phyloP scores from a whole-genome alignment of 345 rosid species.

The Eucalyptus cloeziana region DNA sequence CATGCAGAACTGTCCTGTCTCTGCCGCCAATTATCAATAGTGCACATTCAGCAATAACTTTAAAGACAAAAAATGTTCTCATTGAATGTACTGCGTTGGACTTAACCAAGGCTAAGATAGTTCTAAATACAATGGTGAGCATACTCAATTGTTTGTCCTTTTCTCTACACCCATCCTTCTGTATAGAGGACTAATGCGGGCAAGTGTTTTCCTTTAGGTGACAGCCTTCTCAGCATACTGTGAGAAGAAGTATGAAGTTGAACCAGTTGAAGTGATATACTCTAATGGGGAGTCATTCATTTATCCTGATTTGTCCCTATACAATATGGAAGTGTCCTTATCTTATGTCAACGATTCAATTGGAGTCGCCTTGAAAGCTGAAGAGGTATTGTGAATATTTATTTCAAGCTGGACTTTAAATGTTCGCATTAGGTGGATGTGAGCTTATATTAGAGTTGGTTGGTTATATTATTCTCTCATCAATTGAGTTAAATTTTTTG shows the following conservation, averaged over 20 bases:
- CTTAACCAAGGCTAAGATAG: conserved; percentile 86
- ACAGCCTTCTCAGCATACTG: conserved; percentile 71
- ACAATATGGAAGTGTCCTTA: conserved; percentile 72
- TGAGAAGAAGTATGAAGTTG: conserved; percentile 65
- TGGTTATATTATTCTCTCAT: background rate
- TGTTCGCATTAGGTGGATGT: background rate
- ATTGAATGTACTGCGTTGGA: conserved; percentile 97
- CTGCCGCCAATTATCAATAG: conserved; percentile 92
- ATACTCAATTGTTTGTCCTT: background rate
- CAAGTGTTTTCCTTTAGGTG: conserved; percentile 34
- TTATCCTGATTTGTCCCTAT: conserved; percentile 70
- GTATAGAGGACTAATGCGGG: background rate
- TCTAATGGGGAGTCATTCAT: conserved; percentile 44
- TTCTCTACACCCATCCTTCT: background rate
- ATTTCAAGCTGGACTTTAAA: background rate
- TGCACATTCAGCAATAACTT: conserved; percentile 87
- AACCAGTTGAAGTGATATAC: conserved; percentile 82
- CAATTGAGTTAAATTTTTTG: background rate
- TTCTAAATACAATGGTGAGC: conserved; percentile 81
- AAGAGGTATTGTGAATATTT: conserved; percentile 41
- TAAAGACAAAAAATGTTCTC: conserved; percentile 86
- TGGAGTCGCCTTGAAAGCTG: conserved; percentile 63
- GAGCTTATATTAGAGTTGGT: background rate
- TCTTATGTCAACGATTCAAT: conserved; percentile 59
- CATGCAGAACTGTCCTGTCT: conserved; percentile 76